Conservation (phyloP, 1,284 basidiomycete species). For the Cutaneotrichosporon sp. region DNA sequence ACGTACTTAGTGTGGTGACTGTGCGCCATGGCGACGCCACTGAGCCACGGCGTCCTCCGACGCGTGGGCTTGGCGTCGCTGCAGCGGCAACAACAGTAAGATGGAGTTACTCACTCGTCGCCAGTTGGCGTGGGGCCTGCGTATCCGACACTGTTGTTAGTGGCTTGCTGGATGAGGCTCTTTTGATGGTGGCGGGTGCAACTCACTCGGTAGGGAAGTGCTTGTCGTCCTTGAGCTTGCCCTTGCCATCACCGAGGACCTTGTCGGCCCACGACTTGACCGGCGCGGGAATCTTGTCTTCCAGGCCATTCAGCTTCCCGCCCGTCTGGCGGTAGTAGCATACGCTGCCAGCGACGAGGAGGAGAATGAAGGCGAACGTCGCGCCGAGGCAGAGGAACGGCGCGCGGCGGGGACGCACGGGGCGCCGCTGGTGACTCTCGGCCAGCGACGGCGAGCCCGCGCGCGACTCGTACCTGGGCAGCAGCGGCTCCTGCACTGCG, state of each 20-base stretch:
- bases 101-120: constrained; percentile 54
- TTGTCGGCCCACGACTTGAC: constrained; percentile 35
- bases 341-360: constrained; percentile 19
- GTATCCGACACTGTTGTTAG: constrained; percentile 60
- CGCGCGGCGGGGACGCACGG: constrained; percentile 1
- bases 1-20: too few relatives aligned
- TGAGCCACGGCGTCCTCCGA: not conserved
- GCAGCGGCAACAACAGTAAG: not conserved
- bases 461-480: constrained; percentile 29
- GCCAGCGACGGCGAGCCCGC: not conserved
- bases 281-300: constrained; percentile 18
- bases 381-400: constrained; percentile 28
- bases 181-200: not conserved
- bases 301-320: constrained; percentile 32
- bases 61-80: not conserved
- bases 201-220: constrained; percentile 46
- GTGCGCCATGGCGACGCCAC: not conserved
- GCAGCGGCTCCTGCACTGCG: constrained; percentile 31
- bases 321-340: constrained; percentile 27
- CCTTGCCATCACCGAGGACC: constrained; percentile 15
- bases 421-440: not conserved
- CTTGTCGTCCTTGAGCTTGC: constrained; percentile 19
- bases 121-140: constrained; percentile 78
- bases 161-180: not conserved
- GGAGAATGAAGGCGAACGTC: constrained; percentile 25